Base-by-base conservation (phyloP, 352 stramenopile species). In the Phytophthora tentaculata region DNA sequence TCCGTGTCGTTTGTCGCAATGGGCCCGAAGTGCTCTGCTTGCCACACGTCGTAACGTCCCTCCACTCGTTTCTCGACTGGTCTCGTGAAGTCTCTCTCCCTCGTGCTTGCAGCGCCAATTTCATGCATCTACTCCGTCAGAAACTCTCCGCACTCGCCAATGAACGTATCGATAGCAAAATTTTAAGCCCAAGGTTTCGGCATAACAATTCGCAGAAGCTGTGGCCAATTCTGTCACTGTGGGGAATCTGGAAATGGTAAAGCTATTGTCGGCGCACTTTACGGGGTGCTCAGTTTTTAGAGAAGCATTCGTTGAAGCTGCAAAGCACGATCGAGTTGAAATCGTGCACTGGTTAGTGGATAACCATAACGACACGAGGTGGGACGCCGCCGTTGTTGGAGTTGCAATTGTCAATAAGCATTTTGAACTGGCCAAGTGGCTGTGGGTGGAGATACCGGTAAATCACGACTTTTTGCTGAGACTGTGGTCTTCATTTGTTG, bases 341-440 rank as follows among this genome's bases (percentile, higher is more conserved):
- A 61, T 71, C 16, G 37, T 66, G 22, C 37, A 66, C 22, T 71
- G 64, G 64, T 28, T 71, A 17, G 60, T 39, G n/a, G 4, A 16
- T 13, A 41, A 65, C 24, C 37, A 44, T n/a, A 37, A 9, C 5
- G 56, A 57, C 43, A 32, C 58, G 20, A 43, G 28, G 29, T 66
- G 37, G 29, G 58, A 17, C 10, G 56, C 41, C 56, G 12, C 13
- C 32, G 56, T 50, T 16, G 50, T 71, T n/a, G 50, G 4, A 3
- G 41, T 32, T 44, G 64, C 56, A 10, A 54, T 71, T 28, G n/a
- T 17, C 50, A 44, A 44, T 23, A 24, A 48, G 8, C 64, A 71
- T 39, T 67, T 58, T 19, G 64, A 53, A 16, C 32, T 71, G 43
- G 56, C 50, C n/a, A 66, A 58, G 43, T 71, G 64, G 64, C 37